Base-by-base conservation (phyloP, 768 basidiomycete species). In the Cubamyces lactineus region DNA sequence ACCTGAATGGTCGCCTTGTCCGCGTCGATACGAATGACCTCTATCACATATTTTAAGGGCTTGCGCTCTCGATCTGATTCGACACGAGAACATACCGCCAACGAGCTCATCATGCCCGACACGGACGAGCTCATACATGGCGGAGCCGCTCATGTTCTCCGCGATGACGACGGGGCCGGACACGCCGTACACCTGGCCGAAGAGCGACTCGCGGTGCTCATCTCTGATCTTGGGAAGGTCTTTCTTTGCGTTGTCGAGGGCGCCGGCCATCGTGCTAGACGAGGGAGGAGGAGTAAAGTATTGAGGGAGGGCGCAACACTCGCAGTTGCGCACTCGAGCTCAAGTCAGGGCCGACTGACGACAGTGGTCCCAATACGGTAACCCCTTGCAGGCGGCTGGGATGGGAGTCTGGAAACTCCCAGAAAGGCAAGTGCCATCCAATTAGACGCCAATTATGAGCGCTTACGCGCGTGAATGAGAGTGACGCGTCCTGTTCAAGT, bases 1-100 rank as follows among this genome's bases (percentile, higher is more conserved):
- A 99, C 97, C 76, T 99, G 97, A 63, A 99, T 98, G 13, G 97
- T 98, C 45, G 92, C 92, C 79, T 97, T 96, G 79, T 99, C 97
- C 64, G 87, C 87, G 68, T 98, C 97, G 78, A 99, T 98, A 70
- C 97, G 87, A 70, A 99, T 99, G 70, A 99, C 97, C 93, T 99
- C 97, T 96, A 71, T 21, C 52, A 26, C 34, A 12, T 53, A 59
- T 11, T 28, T 39, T 42, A 34, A 57, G n/a, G 24, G 13, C 11
- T 15, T 28, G 28, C 7, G 24, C 39, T 15, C 16, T 5, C 13
- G 30, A 9, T 16, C 34, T 26, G 41, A 23, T 57, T 23, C 1
- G 42, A 57, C 41, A 45, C 28, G 42, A 43, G 5, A 16, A 74
- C 80, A 63, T 70, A 96, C 95, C 96, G 79, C 96, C 96, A 26